phyloP scores from a whole-genome alignment of 2,329 filamentous ascomycete genomes.

The Trichoderma oligosporum region DNA sequence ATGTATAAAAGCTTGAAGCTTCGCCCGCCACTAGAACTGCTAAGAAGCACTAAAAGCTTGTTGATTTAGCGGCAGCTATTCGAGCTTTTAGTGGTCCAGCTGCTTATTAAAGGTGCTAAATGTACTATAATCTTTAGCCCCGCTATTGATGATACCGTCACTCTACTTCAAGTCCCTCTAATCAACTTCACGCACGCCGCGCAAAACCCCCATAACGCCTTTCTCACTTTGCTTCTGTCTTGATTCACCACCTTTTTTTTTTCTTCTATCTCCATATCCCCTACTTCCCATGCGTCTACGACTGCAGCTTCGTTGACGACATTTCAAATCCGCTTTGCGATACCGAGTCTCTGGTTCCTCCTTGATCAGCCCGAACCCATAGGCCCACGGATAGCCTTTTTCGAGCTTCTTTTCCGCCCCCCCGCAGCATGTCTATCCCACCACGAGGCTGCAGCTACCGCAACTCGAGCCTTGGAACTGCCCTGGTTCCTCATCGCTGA shows the following conservation, averaged over 20 bases:
- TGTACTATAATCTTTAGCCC: too few species aligned
- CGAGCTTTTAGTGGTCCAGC: too few species aligned
- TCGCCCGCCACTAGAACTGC: too few species aligned
- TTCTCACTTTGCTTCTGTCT: not conserved
- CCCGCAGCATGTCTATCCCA: conserved; percentile 21
- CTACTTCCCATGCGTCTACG: not conserved
- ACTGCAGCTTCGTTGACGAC: not conserved
- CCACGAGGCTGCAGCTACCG: conserved; percentile 19
- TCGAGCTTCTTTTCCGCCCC: not conserved
- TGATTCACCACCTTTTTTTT: not conserved
- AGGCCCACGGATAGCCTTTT: not conserved
- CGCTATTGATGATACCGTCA: not conserved
- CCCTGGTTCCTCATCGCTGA: conserved; percentile 19
- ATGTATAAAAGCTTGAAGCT: too few species aligned
- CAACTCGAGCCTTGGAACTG: conserved; percentile 14
- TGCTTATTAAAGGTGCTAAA: too few species aligned
- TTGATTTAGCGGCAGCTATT: too few species aligned
- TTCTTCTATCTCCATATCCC: not conserved
- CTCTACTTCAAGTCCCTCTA: not conserved
- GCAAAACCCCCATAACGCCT: too few species aligned
- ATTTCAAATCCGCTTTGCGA: not conserved
- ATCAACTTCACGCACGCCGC: too few species aligned
- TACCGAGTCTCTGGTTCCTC: not conserved
- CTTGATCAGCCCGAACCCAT: not conserved
- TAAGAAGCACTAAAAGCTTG: too few species aligned